Evolutionary conservation across 2,329 filamentous ascomycete genomes (phyloP), one percentile per base, ranked within the genome.

Genomic region (Aspergillus ibericus): DNA sequence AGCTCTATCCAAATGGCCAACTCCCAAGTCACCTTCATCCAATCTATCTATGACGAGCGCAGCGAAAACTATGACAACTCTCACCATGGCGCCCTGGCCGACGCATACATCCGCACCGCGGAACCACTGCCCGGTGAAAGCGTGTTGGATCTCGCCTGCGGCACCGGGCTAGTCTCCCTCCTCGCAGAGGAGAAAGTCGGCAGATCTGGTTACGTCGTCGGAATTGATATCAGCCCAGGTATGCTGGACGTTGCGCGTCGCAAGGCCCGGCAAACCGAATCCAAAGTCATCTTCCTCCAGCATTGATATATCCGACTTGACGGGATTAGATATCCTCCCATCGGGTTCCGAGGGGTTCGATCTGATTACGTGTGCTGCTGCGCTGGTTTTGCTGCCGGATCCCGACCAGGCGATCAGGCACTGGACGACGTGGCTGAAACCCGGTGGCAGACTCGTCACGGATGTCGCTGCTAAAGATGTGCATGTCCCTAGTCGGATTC

Each of bases 31-130:
- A 12, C 25, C 25, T 5, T 46, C 9, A 49, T 58, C 16, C 18
- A 36, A 25, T 58, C 55, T 15, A 58, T 58, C 13, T 58, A 58
- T 32, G 25, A 58, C 29, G 55, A 58, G 13, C 55, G 55, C n/a
- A 53, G 55, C 38, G 8, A 2, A 22, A 22, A 36, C 36, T 58
- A 58, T 36, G 55, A 58, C 35, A 34, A 29, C 29, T 53, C 49
- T 15, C 53, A 53, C 13, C 55, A 58, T 29, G 29, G 42, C 13
- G 29, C 15, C 15, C 40, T 58, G 10, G 55, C 55, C 8, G 55
- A 58, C 13, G 55, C 52, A 10, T 58, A 58, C 40, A 47, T 58
- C n/a, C 49, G 40, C 49, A 32, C 48, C 40, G 49, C 40, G 1
- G 6, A 32, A 2, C 55, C 49, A 13, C n/a, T 16, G 15, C 9